These are phyloP conservation scores for Capsella bursapastoris DNA, from an alignment of 345 rosid genomes.

Conservation along the genomic window DNA sequence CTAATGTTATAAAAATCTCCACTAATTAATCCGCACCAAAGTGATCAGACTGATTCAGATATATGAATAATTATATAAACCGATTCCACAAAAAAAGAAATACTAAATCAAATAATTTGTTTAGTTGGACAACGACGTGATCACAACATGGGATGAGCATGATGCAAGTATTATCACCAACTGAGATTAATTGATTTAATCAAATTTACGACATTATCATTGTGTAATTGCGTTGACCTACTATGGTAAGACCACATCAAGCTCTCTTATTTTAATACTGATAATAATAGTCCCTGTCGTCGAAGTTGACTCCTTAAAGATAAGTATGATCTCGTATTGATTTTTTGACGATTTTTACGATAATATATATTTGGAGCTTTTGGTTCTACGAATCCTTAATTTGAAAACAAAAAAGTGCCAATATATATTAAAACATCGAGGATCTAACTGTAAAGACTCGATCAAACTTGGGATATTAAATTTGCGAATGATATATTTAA, in stretches of 20 bases:
- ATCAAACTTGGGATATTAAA: neutral
- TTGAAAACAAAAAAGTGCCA: neutral
- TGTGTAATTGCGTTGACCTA: slow-evolving; percentile 32
- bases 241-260: slow-evolving; percentile 13
- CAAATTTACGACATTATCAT: slow-evolving; percentile 5
- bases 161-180: slow-evolving; percentile 21
- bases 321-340: slow-evolving; percentile 4
- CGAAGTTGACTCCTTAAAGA: slow-evolving; percentile 10
- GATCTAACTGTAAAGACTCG: neutral
- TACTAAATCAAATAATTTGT: neutral
- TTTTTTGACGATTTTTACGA: slow-evolving; percentile 9
- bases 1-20: neutral
- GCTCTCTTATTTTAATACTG: neutral
- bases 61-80: neutral
- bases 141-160: slow-evolving; percentile 35
- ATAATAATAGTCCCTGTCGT: neutral
- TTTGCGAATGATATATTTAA: neutral
- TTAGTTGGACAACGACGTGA: slow-evolving; percentile 38
- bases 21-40: slow-evolving; percentile 23
- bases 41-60: neutral
- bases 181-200: slow-evolving; percentile 13
- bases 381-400: neutral
- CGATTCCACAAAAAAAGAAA: neutral
- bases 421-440: neutral
- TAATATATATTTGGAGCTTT: slow-evolving; percentile 29